phyloP scores from a whole-genome alignment of 306 rosid species.

The Cucumis sativus region DNA sequence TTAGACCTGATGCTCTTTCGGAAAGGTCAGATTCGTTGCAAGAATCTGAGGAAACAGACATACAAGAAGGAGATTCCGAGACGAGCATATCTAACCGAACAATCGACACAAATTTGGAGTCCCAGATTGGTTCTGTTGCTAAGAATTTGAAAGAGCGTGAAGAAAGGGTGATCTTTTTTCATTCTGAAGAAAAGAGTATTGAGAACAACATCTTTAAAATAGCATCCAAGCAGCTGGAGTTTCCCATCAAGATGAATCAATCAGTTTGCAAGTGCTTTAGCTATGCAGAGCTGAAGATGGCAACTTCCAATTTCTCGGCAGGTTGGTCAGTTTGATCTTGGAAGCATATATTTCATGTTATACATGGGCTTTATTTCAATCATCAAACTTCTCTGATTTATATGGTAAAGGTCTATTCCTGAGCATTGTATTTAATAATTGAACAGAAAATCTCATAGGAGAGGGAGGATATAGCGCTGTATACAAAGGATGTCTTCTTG shows the following conservation, averaged over 20 bases:
- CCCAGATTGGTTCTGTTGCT: not conserved
- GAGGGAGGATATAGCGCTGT: conserved; percentile 82
- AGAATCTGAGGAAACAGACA: not conserved
- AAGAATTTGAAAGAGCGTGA: not conserved
- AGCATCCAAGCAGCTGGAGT: conserved; percentile 8
- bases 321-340: conserved; percentile 25
- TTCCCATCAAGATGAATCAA: conserved; percentile 23
- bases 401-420: not conserved
- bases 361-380: not conserved
- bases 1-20: not conserved
- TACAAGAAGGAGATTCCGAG: not conserved
- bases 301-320: conserved; percentile 57
- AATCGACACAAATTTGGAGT: not conserved
- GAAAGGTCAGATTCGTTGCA: not conserved
- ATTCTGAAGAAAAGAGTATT: not conserved
- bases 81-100: not conserved
- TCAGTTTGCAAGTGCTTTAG: conserved; percentile 45
- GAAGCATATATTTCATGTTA: not conserved
- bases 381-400: not conserved
- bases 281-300: conserved; percentile 43
- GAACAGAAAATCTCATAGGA: conserved; percentile 70
- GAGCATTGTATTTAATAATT: not conserved
- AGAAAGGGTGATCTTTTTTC: not conserved
- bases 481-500: conserved; percentile 49
- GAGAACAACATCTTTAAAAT: not conserved